These are phyloP conservation scores for Fusarium penzigii DNA, from an alignment of 2,329 filamentous ascomycete species.

Conservation along the genomic window DNA sequence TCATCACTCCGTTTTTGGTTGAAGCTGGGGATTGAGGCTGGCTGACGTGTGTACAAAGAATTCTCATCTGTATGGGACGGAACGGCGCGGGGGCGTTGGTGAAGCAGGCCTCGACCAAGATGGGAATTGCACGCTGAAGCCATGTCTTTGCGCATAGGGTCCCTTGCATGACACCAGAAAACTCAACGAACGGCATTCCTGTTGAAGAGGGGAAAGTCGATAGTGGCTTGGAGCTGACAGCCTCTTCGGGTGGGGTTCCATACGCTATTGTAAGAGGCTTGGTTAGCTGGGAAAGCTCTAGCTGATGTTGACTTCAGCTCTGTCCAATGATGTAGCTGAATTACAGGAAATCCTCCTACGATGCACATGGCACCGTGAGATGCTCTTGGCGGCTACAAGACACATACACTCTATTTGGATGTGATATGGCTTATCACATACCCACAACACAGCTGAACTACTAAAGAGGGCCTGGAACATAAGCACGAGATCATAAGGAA, in stretches of 20 bases:
- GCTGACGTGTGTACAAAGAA: not conserved
- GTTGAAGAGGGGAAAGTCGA: not conserved
- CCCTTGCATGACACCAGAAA: not conserved
- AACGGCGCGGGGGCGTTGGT: not conserved
- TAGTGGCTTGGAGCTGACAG: constrained; percentile 3
- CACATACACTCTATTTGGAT: not conserved
- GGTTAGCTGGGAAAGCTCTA: not conserved
- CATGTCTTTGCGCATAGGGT: not conserved
- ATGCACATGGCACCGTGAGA: not conserved
- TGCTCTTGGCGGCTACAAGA: not conserved
- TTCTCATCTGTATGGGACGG: not conserved
- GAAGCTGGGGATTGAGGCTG: not conserved
- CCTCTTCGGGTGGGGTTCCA: not conserved
- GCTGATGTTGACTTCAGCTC: not conserved
- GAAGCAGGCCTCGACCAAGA: not conserved
- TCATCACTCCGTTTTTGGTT: not conserved
- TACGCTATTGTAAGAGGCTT: not conserved
- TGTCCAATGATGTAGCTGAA: not conserved
- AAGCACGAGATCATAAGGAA: not conserved
- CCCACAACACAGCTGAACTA: not conserved
- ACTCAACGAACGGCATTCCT: not conserved
- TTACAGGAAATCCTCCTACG: not conserved
- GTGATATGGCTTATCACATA: constrained; percentile 4
- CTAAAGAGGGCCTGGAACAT: not conserved
- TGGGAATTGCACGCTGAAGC: not conserved